Evolutionary conservation across 176 grass and related monocot species (phyloP), one percentile per base, ranked within the genome.

Genomic region (Rhynchospora pubera): DNA sequence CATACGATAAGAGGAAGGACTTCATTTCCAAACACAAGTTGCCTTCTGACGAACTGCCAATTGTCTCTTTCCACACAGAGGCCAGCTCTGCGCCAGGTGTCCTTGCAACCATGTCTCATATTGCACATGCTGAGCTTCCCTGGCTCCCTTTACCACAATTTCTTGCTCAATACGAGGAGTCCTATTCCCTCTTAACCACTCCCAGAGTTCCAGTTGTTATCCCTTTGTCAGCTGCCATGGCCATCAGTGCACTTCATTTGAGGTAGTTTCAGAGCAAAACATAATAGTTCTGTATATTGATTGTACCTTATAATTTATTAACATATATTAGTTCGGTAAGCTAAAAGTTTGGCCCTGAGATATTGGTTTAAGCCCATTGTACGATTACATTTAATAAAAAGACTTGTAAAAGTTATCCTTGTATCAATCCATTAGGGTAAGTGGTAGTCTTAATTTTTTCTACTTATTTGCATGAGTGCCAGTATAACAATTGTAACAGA

Each of bases 11-110:
- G 87, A 85, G 94, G 62, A 94, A 83, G 84, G 87, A 97, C 34
- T 97, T 97, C 79, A 94, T 97, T 52, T 74, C 90, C 15, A 94
- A 81, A 79, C 88, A 94, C 85, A 92, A 62, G 61, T 83, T 97
- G 23, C 88, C 92, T 0, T 66, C 86, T 11, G 85, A 94, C 9
- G 83, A 94, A 48, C 53, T 97, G 23, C 90, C 94, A 14, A 67
- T 91, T 50, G 76, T 97, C 83, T 97, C 92, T 87, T 97, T 97
- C 85, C 94, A 97, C 81, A 94, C 94, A 0, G 88, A 97, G 82
- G 90, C 92, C 81, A 92, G 92, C 81, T 81, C 87, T 0, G 87
- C 90, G 0, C 94, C 90, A 3, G 83, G 87, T 16, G 87, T 91
- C 61, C 83, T 97, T 16, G 84, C 87, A 4, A 85, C 94, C 11